Base-by-base conservation (phyloP, 495 filamentous ascomycete species). In the Staphylotrichum longicolle region DNA sequence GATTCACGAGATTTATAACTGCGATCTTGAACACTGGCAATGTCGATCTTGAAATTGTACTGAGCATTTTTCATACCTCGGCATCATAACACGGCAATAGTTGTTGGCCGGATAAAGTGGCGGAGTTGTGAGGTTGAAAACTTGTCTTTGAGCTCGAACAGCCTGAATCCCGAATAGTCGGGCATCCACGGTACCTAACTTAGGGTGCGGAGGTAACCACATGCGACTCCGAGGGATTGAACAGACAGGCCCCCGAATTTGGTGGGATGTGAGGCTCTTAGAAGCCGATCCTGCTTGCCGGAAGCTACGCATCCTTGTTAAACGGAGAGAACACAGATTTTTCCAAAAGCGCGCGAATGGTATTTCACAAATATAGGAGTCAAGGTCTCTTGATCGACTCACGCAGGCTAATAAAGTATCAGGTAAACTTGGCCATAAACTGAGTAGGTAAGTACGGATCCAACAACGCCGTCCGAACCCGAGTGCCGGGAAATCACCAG, bases 71-170 rank as follows among this genome's bases (percentile, higher is more conserved):
- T 1, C 20, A 27, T 27, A 27, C 20, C 20, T 27, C 54, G 54
- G 54, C 54, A 57, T 14, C 3, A 45, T 5, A 7, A 35, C 41
- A 20, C 54, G 54, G 54, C 54, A 57, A 57, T 37, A 41, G 54
- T 45, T 57, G 54, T 45, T 57, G 53, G 40, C 54, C 41, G 54
- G 41, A 57, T 57, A 20, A 45, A 57, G 54, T 57, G 41, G 9
- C 41, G 15, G 54, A 3, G 15, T 35, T 2, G 9, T 5, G 5
- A 6, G 30, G 3, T 3, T 37, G 27, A 57, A 10, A 30, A 35
- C 11, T 0, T 6, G 7, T 30, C 27, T 34, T 12, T 27, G 30
- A 8, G 32, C 42, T 46, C 12, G 32, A 57, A 57, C 30, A 57
- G 41, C 12, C 42, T 34, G 42, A 37, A 15, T 57, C 42, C 54